phyloP scores from a whole-genome alignment of 2,329 filamentous ascomycete genomes.

The Penicillium olsonii region DNA sequence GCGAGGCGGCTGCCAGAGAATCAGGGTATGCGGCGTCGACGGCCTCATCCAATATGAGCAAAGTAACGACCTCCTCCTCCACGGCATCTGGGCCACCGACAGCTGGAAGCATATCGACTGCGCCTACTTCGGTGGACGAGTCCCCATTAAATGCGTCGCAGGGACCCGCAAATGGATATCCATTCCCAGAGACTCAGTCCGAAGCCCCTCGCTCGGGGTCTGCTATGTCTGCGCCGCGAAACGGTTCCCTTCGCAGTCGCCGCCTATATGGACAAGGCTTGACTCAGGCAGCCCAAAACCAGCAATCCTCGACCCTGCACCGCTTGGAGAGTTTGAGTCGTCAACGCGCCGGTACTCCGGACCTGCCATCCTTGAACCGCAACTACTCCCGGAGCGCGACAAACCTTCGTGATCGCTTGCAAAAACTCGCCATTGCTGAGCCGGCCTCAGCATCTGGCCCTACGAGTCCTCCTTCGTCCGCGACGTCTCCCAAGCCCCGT shows the following conservation, averaged over 20 bases:
- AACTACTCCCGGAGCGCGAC: slow-evolving; percentile 61
- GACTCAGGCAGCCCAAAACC: slow-evolving; percentile 76
- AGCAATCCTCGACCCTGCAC: slow-evolving; percentile 74
- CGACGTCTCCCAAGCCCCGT: slow-evolving; percentile 40
- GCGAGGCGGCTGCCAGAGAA: slow-evolving; percentile 42
- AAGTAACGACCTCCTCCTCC: slow-evolving; percentile 84
- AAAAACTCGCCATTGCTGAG: slow-evolving; percentile 35
- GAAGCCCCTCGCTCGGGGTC: slow-evolving; percentile 26
- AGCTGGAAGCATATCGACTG: slow-evolving; percentile 75
- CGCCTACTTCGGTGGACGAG: slow-evolving; percentile 84
- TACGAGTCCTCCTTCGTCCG: slow-evolving; percentile 47
- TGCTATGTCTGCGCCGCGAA: slow-evolving; percentile 53
- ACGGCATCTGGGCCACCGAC: slow-evolving; percentile 73
- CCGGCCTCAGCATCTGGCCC: slow-evolving; percentile 21
- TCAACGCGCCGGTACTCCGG: slow-evolving; percentile 61
- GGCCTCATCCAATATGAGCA: slow-evolving; percentile 70
- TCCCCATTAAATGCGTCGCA: slow-evolving; percentile 50
- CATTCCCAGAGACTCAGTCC: slow-evolving; percentile 22
- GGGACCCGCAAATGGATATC: slow-evolving; percentile 15
- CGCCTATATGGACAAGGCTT: slow-evolving; percentile 82
- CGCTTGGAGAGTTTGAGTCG: slow-evolving; percentile 77
- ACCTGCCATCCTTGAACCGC: slow-evolving; percentile 47
- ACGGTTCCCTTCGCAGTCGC: slow-evolving; percentile 68
- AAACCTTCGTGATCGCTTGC: slow-evolving; percentile 60
- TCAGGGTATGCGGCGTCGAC: slow-evolving; percentile 53